phyloP scores from a whole-genome alignment of 2,329 filamentous ascomycete genomes.

The Tolypocladium guangdongense region DNA sequence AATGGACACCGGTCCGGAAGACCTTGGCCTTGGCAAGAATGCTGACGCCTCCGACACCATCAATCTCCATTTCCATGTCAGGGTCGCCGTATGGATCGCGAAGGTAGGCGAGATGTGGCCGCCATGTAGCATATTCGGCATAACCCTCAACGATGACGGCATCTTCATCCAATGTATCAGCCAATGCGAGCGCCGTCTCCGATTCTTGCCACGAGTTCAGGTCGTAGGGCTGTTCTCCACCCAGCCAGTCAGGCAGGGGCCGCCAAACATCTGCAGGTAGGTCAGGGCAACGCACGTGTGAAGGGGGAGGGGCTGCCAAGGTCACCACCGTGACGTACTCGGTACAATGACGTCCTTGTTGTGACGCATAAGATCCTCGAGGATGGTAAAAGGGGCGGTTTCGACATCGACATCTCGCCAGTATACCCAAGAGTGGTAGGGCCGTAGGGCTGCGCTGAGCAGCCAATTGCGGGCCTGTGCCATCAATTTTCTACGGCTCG shows the following conservation, averaged over 20 bases:
- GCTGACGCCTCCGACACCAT: slow-evolving; percentile 93
- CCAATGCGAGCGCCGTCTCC: slow-evolving; percentile 85
- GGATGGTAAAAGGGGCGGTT: slow-evolving; percentile 89
- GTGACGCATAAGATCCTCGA: slow-evolving; percentile 96
- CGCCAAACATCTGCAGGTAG: slow-evolving; percentile 76
- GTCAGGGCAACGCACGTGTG: slow-evolving; percentile 11
- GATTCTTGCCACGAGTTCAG: slow-evolving; percentile 99
- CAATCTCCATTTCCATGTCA: slow-evolving; percentile 99
- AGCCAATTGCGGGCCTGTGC: slow-evolving; percentile 97
- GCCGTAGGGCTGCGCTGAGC: slow-evolving; percentile 80
- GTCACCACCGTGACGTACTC: slow-evolving; percentile 50
- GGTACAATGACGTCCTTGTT: slow-evolving; percentile 98
- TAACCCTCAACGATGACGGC: slow-evolving; percentile 98
- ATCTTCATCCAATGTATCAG: slow-evolving; percentile 92
- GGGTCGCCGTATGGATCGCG: slow-evolving; percentile 95
- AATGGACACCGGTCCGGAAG: slow-evolving; percentile 90
- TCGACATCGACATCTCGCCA: slow-evolving; percentile 99
- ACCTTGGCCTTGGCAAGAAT: slow-evolving; percentile 94
- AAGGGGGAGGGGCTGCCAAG: neutral
- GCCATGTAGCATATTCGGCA: slow-evolving; percentile 96
- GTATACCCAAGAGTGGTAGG: slow-evolving; percentile 98
- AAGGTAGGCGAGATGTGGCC: slow-evolving; percentile 91
- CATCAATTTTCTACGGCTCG: slow-evolving; percentile 90
- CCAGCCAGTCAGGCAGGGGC: slow-evolving; percentile 96
- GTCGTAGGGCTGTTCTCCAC: slow-evolving; percentile 96